A percentile compares a stretch with the other conserved stretches of the same genome.
phyloP scores from a whole-genome alignment of 75 land plant genomes.

The Selaginella moellendorffii region DNA sequence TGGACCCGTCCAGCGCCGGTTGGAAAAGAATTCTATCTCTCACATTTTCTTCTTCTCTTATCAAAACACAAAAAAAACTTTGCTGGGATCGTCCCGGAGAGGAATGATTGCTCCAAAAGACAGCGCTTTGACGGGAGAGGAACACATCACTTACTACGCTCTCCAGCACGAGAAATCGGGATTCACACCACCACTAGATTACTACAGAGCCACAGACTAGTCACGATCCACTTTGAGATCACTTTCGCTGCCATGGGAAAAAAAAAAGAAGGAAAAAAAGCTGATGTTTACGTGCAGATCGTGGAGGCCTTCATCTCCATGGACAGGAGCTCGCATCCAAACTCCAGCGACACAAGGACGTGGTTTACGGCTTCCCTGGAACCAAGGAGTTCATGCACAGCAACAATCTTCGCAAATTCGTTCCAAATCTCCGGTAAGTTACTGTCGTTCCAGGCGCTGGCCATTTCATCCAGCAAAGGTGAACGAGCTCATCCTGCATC shows the following conservation, averaged over 20 bases:
- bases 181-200: slow-evolving; percentile 2
- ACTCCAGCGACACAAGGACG: slow-evolving; percentile 27
- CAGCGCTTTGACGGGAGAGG: neutral
- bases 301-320: slow-evolving; percentile 37
- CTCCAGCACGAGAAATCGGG: neutral
- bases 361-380: slow-evolving; percentile 26
- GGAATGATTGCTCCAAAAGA: neutral
- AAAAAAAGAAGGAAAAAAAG: too few relatives aligned
- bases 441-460: slow-evolving; percentile 26
- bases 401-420: slow-evolving; percentile 19
- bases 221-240: too few relatives aligned
- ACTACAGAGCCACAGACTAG: slow-evolving; percentile 2
- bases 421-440: slow-evolving; percentile 33
- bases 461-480: slow-evolving; percentile 41
- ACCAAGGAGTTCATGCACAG: slow-evolving; percentile 17
- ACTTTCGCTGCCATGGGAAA: too few relatives aligned
- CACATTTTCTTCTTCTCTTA: too few relatives aligned
- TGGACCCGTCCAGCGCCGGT: neutral
- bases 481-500: too few relatives aligned
- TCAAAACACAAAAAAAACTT: too few relatives aligned
- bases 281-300: slow-evolving; percentile 22
- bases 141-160: neutral
- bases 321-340: slow-evolving; percentile 22
- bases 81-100: neutral
- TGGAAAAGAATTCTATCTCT: neutral